These are phyloP conservation scores for Triangularia setosa DNA, from an alignment of 2,329 filamentous ascomycete genomes.

Conservation along the genomic window DNA sequence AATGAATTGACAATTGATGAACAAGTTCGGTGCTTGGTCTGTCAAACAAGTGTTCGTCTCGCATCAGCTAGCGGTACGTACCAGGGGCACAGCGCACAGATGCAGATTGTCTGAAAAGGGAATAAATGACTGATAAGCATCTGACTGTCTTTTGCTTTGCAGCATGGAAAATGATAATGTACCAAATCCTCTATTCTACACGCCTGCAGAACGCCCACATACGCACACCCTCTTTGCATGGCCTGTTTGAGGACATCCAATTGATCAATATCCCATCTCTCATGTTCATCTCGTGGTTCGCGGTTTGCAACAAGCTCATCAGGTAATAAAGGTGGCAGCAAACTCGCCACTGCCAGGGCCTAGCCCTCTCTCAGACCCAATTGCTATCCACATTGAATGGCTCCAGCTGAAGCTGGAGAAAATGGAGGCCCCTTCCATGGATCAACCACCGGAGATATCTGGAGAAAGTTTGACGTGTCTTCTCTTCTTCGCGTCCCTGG, in stretches of 20 bases:
- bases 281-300: not conserved
- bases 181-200: not conserved
- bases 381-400: not conserved
- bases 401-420: not conserved
- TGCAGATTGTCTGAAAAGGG: not conserved
- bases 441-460: not conserved
- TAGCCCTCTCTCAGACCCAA: not conserved
- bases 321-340: not conserved
- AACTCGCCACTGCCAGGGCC: not conserved
- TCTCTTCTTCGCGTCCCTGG: not conserved
- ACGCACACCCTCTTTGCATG: not conserved
- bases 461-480: not conserved
- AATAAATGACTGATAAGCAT: not conserved
- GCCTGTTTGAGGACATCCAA: not conserved
- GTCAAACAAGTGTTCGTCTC: not conserved
- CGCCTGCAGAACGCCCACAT: not conserved
- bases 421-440: not conserved
- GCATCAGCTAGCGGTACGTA: not conserved
- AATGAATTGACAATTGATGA: not conserved
- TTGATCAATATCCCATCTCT: not conserved
- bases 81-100: not conserved
- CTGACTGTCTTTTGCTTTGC: not conserved
- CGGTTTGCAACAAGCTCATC: not conserved
- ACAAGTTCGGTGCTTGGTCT: not conserved
- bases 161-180: not conserved